phyloP scores from a whole-genome alignment of 2,329 filamentous ascomycete genomes.

The Microsporum ferrugineum region DNA sequence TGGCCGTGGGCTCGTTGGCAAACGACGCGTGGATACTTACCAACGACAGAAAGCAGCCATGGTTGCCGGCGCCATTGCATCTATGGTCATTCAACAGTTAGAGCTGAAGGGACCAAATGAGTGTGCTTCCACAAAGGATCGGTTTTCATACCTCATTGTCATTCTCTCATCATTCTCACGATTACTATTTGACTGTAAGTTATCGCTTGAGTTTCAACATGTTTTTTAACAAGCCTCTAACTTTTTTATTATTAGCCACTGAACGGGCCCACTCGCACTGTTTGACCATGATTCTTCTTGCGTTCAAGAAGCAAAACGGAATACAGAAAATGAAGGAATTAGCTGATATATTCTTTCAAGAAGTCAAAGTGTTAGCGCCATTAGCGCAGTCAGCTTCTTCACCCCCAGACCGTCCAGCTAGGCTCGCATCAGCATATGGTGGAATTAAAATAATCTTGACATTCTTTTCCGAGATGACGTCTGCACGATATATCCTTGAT shows the following conservation, averaged over 20 bases:
- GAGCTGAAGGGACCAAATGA: constrained; percentile 38
- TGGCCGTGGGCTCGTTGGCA: constrained; percentile 67
- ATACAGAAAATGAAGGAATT: constrained; percentile 63
- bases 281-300: constrained; percentile 65
- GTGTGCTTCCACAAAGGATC: constrained; percentile 32
- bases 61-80: constrained; percentile 58
- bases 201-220: constrained; percentile 7
- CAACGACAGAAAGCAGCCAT: constrained; percentile 50
- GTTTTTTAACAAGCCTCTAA: neutral
- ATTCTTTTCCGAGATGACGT: constrained; percentile 65
- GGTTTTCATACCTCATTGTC: constrained; percentile 69
- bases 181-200: constrained; percentile 59
- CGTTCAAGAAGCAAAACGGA: constrained; percentile 73
- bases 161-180: constrained; percentile 67
- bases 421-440: constrained; percentile 43
- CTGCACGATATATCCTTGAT: constrained; percentile 69
- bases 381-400: constrained; percentile 28
- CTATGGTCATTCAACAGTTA: constrained; percentile 58
- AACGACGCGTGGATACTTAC: constrained; percentile 57
- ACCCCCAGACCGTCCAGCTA: constrained; percentile 31
- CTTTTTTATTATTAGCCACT: constrained; percentile 28
- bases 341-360: constrained; percentile 54
- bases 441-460: constrained; percentile 73
- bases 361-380: constrained; percentile 41
- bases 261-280: constrained; percentile 41